Evolutionary conservation across 192 early-diverging fungal genomes (phyloP).

Genomic region (Chytriomyces confervae): DNA sequence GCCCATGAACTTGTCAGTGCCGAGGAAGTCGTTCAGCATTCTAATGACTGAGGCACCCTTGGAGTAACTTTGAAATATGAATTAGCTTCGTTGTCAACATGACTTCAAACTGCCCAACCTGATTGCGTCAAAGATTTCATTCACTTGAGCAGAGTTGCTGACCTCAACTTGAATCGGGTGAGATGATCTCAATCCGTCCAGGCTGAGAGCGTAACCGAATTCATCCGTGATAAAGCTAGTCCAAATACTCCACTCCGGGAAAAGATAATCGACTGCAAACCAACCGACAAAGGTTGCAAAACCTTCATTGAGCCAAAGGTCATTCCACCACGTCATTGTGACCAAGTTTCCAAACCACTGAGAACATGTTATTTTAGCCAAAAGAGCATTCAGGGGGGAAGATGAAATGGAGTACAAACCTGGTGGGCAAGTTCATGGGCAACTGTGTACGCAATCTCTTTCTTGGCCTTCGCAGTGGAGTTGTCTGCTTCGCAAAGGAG

Average conservation of each 20-base stretch:
- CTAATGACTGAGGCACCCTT: slow-evolving; percentile 95
- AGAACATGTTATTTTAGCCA: background rate
- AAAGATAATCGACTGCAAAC: slow-evolving; percentile 84
- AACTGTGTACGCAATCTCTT: slow-evolving; percentile 86
- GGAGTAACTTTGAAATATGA: slow-evolving; percentile 54
- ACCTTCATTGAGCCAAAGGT: slow-evolving; percentile 94
- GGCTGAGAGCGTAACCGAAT: slow-evolving; percentile 72
- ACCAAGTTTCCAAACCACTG: slow-evolving; percentile 72
- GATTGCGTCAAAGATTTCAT: slow-evolving; percentile 95
- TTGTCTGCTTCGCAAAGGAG: slow-evolving; percentile 85
- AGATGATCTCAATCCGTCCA: slow-evolving; percentile 84
- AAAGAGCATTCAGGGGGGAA: background rate
- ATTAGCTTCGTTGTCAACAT: background rate
- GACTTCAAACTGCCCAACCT: slow-evolving; percentile 22
- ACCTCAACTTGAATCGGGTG: slow-evolving; percentile 94
- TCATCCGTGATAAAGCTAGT: slow-evolving; percentile 83
- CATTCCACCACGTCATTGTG: slow-evolving; percentile 96
- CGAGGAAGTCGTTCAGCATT: slow-evolving; percentile 76
- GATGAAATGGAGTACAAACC: slow-evolving; percentile 64
- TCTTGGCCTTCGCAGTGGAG: slow-evolving; percentile 76
- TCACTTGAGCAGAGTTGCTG: slow-evolving; percentile 82
- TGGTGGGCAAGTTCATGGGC: slow-evolving; percentile 84
- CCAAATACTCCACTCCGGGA: slow-evolving; percentile 95
- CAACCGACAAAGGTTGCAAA: slow-evolving; percentile 97
- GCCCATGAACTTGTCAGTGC: slow-evolving; percentile 45